Evolutionary conservation across 495 filamentous ascomycete genomes (phyloP).

Genomic region (Jackrogersella minutella): DNA sequence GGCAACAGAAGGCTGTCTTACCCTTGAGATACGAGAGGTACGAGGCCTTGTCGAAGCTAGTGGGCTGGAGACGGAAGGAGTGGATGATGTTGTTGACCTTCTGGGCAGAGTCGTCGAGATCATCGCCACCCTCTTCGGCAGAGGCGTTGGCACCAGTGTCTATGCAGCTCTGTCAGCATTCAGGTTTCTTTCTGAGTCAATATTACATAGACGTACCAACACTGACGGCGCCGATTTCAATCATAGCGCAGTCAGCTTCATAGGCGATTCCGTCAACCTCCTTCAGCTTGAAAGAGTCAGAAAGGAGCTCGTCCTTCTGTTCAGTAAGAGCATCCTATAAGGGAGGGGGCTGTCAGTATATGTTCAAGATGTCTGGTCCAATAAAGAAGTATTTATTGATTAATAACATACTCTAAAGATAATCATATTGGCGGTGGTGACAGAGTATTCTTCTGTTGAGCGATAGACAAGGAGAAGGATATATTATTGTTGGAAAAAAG

Average conservation of each 20-base stretch:
- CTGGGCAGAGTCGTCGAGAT: constrained; percentile 68
- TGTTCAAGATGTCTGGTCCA: neutral
- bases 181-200: neutral
- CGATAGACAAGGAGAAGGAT: constrained; percentile 32
- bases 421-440: constrained; percentile 72
- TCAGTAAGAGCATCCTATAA: constrained; percentile 84
- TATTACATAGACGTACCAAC: constrained; percentile 67
- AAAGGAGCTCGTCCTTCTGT: constrained; percentile 84
- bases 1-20: constrained; percentile 49
- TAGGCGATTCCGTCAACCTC: constrained; percentile 79
- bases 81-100: constrained; percentile 94
- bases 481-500: constrained; percentile 21
- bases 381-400: too few species aligned
- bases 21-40: constrained; percentile 85
- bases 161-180: constrained; percentile 34
- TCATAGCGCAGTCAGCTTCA: constrained; percentile 90
- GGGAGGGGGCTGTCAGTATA: constrained; percentile 31
- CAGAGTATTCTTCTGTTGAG: constrained; percentile 16
- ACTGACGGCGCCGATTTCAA: constrained; percentile 74
- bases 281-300: constrained; percentile 85
- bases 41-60: constrained; percentile 81
- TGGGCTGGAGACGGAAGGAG: constrained; percentile 85
- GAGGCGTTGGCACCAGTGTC: constrained; percentile 98
- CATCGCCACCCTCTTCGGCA: constrained; percentile 85
- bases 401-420: constrained; percentile 78